Conservation (phyloP, 2,329 filamentous ascomycete species). For the Botrytis tulipae region DNA sequence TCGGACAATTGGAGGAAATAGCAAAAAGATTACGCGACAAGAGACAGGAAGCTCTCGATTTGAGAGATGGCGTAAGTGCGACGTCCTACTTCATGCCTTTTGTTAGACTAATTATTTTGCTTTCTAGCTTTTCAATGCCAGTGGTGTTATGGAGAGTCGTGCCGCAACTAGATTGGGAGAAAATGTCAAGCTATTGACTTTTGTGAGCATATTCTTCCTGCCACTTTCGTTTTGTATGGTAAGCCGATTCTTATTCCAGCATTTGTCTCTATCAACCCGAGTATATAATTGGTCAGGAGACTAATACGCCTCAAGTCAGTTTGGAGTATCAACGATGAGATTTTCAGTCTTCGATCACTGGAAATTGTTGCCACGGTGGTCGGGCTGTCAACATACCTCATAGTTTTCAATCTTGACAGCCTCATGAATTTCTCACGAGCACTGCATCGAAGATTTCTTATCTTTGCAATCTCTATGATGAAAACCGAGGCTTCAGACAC, state of each 20-base stretch:
- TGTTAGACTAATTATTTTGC: not conserved
- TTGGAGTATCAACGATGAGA: not conserved
- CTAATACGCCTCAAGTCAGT: not conserved
- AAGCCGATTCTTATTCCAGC: not conserved
- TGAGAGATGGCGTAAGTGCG: not conserved
- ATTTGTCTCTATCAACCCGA: not conserved
- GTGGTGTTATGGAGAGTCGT: slow-evolving; percentile 35
- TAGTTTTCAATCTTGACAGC: not conserved
- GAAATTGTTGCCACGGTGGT: not conserved
- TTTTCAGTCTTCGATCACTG: not conserved
- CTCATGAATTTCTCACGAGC: not conserved
- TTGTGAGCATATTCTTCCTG: slow-evolving; percentile 43
- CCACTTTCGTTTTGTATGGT: slow-evolving; percentile 38
- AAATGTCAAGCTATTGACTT: slow-evolving; percentile 42
- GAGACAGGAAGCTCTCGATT: not conserved
- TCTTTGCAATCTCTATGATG: not conserved
- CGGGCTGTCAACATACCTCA: not conserved
- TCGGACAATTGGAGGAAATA: not conserved
- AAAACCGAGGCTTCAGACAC: not conserved
- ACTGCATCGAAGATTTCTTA: not conserved
- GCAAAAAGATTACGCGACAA: not conserved
- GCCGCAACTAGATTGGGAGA: slow-evolving; percentile 37
- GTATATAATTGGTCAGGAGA: not conserved
- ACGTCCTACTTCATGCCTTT: not conserved
- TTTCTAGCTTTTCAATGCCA: slow-evolving; percentile 33